Percentiles rank a stretch among this genome's conserved stretches.
Conservation (phyloP, 805 yeast species). For the Suhomyces tanzawaensis region DNA sequence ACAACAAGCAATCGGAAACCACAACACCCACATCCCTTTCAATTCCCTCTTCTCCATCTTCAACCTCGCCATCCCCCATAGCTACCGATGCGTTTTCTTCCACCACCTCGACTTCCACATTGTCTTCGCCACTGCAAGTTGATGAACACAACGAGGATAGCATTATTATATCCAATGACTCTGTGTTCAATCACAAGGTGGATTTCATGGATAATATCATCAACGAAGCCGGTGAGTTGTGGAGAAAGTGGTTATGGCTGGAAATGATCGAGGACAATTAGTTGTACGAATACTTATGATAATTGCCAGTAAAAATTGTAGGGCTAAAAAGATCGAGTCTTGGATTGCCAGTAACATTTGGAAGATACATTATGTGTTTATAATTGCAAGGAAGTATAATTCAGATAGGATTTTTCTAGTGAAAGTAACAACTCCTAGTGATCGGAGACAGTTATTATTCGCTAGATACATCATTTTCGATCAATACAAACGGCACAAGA, state of each 20-base stretch:
- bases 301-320: no score
- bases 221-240: constrained; percentile 78
- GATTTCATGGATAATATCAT: constrained; percentile 73
- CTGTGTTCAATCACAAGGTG: constrained; percentile 42
- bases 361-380: no score
- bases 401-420: no score
- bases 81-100: neutral
- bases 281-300: neutral
- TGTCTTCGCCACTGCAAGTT: constrained; percentile 6
- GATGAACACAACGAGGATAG: constrained; percentile 2
- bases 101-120: constrained; percentile 3
- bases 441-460: no score
- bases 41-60: constrained; percentile 13
- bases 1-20: neutral
- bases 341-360: no score
- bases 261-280: constrained; percentile 36
- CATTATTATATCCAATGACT: constrained; percentile 30
- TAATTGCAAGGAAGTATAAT: no score
- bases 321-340: no score
- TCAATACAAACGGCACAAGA: no score
- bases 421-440: no score
- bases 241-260: constrained; percentile 76
- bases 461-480: no score
- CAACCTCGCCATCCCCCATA: constrained; percentile 11
- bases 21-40: constrained; percentile 9